A percentile compares a stretch with the other conserved stretches of the same genome.
These are phyloP conservation scores for Oldenlandia corymbosa DNA, from an alignment of 257 asterid genomes.

Conservation along the genomic window DNA sequence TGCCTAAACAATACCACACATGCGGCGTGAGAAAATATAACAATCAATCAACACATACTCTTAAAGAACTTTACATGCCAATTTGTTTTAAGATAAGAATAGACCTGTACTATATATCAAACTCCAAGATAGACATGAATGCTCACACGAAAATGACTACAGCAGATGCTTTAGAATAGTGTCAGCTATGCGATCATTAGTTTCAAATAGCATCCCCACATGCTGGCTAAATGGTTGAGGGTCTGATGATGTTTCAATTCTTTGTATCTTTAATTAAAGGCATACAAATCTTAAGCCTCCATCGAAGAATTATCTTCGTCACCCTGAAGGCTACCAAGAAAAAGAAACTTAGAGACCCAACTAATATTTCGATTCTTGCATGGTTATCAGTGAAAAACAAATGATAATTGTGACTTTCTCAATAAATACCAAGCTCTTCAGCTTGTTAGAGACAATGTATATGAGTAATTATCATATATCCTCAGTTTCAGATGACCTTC, in stretches of 20 bases:
- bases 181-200: constrained; percentile 26
- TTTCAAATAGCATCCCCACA: constrained; percentile 16
- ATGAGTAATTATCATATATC: background rate
- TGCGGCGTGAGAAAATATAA: background rate
- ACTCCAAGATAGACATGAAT: constrained; percentile 22
- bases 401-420: background rate
- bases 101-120: constrained; percentile 17
- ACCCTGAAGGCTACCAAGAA: background rate
- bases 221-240: constrained; percentile 17
- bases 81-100: constrained; percentile 8
- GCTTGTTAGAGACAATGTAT: background rate
- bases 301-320: constrained; percentile 4
- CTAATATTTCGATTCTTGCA: background rate
- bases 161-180: constrained; percentile 22
- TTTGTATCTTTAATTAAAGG: background rate
- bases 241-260: constrained; percentile 8
- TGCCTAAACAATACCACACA: background rate
- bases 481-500: background rate
- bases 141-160: constrained; percentile 21
- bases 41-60: background rate
- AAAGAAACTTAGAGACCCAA: background rate
- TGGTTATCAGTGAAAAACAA: background rate
- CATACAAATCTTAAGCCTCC: constrained; percentile 4
- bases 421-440: background rate
- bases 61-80: background rate